Evolutionary conservation across 2,329 filamentous ascomycete genomes (phyloP).

Genomic region (Herpotrichia juniperi): DNA sequence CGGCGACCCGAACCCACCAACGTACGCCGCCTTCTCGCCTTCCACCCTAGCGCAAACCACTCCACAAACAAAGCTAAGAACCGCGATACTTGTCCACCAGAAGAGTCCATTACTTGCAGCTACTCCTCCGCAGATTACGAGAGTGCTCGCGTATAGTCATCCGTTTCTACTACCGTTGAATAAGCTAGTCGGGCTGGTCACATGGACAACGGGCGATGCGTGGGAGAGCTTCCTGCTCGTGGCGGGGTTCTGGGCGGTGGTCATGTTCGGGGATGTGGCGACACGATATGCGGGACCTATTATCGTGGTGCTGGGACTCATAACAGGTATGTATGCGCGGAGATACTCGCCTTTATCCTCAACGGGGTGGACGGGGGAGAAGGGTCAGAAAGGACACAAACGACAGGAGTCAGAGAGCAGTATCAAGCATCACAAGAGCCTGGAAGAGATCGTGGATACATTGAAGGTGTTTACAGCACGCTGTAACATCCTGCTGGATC

Average conservation of each 20-base stretch:
- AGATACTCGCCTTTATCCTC: slow-evolving; percentile 90
- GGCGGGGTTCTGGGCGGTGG: slow-evolving; percentile 81
- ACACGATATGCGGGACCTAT: slow-evolving; percentile 83
- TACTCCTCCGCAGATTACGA: slow-evolving; percentile 92
- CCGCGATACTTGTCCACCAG: slow-evolving; percentile 93
- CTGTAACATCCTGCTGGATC: slow-evolving; percentile 91
- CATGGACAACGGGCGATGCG: slow-evolving; percentile 91
- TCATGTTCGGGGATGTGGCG: slow-evolving; percentile 85
- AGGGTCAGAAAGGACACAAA: slow-evolving; percentile 59
- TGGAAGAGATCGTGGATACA: slow-evolving; percentile 97
- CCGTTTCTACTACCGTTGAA: slow-evolving; percentile 92
- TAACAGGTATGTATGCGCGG: slow-evolving; percentile 89
- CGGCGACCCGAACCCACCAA: slow-evolving; percentile 65
- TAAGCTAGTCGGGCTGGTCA: slow-evolving; percentile 80
- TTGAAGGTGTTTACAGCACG: slow-evolving; percentile 87
- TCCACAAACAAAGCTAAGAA: slow-evolving; percentile 75
- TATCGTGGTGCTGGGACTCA: slow-evolving; percentile 77
- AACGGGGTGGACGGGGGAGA: slow-evolving; percentile 75
- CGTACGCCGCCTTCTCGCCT: slow-evolving; percentile 89
- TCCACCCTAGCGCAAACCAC: slow-evolving; percentile 73
- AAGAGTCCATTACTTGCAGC: slow-evolving; percentile 92
- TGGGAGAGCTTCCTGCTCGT: slow-evolving; percentile 97
- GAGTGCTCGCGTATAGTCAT: slow-evolving; percentile 93
- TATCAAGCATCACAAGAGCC: slow-evolving; percentile 85
- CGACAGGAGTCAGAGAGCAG: slow-evolving; percentile 62